Evolutionary conservation across 2,329 filamentous ascomycete genomes (phyloP).

Genomic region (Colletotrichum sp.): DNA sequence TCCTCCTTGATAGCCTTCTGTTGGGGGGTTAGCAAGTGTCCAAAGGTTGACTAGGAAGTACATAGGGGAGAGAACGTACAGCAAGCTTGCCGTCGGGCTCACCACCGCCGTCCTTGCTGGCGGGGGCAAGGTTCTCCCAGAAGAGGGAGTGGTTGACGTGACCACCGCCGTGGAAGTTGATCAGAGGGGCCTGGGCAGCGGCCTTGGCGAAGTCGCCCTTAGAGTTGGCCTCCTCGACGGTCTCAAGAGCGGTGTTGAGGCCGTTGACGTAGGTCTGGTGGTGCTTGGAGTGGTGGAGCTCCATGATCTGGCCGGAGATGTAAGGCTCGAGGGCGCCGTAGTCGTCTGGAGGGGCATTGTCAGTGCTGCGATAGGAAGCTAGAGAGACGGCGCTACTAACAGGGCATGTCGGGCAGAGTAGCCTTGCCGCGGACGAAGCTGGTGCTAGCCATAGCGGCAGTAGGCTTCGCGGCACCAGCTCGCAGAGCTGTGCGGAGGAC

Average conservation of each 20-base stretch:
- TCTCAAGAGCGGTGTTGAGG: slow-evolving; percentile 80
- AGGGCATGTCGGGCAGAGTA: slow-evolving; percentile 86
- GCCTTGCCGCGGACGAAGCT: slow-evolving; percentile 87
- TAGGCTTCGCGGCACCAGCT: slow-evolving; percentile 64
- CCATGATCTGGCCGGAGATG: slow-evolving; percentile 93
- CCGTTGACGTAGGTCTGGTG: slow-evolving; percentile 93
- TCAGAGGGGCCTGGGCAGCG: slow-evolving; percentile 53
- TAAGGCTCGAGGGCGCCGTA: slow-evolving; percentile 89
- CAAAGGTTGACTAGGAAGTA: too few relatives aligned
- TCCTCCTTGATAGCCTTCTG: slow-evolving; percentile 65
- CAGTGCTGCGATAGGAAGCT: not conserved
- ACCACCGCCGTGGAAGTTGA: slow-evolving; percentile 85
- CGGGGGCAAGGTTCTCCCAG: slow-evolving; percentile 81
- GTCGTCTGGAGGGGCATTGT: slow-evolving; percentile 69
- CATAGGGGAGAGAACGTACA: slow-evolving; percentile 48
- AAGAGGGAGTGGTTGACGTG: slow-evolving; percentile 89
- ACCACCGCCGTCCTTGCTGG: slow-evolving; percentile 66
- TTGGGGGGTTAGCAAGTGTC: not conserved
- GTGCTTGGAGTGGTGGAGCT: slow-evolving; percentile 93
- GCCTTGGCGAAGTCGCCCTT: slow-evolving; percentile 63
- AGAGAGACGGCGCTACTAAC: slow-evolving; percentile 38
- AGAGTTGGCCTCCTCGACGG: slow-evolving; percentile 68
- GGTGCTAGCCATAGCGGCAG: slow-evolving; percentile 71
- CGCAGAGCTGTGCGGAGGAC: slow-evolving; percentile 74
- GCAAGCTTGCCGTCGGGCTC: slow-evolving; percentile 67